Conservation (phyloP, 139 green algal genomes). For the Deuterostichococcus epilithicus region DNA sequence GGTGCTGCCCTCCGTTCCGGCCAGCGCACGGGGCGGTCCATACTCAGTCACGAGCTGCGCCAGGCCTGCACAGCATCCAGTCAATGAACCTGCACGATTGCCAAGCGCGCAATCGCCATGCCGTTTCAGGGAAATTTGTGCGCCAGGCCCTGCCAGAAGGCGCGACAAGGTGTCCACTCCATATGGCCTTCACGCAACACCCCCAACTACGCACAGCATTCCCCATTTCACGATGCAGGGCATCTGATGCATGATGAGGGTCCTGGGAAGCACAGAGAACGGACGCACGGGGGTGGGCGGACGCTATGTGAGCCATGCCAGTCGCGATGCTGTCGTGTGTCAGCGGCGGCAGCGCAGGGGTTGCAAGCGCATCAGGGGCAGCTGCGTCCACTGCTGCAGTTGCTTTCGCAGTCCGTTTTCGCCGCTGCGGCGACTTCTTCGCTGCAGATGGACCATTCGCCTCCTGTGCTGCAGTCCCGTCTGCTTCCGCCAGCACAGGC, state of each 20-base stretch:
- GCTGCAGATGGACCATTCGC: too few species aligned
- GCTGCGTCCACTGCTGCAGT: not conserved
- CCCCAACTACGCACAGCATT: too few species aligned
- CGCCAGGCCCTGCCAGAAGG: too few species aligned
- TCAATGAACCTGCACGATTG: too few species aligned
- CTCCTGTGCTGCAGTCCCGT: too few species aligned
- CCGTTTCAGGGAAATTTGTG: too few species aligned
- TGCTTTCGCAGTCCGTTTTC: not conserved
- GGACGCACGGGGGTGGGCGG: not conserved
- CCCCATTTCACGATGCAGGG: not conserved
- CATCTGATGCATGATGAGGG: not conserved
- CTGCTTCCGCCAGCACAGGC: too few species aligned
- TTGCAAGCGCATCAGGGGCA: not conserved
- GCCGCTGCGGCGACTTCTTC: not conserved
- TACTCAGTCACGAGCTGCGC: slow-evolving; percentile 30
- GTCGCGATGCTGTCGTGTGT: not conserved
- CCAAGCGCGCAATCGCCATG: too few species aligned
- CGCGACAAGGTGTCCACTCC: too few species aligned
- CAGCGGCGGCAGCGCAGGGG: not conserved
- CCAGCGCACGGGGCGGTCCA: slow-evolving; percentile 23
- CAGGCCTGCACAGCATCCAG: slow-evolving; percentile 21
- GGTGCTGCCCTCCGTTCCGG: slow-evolving; percentile 14
- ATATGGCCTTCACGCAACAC: too few species aligned
- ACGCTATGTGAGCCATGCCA: not conserved
- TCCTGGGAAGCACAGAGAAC: too few species aligned